phyloP scores from a whole-genome alignment of 805 yeast genomes.

The Tanozyma kutaoensis region DNA sequence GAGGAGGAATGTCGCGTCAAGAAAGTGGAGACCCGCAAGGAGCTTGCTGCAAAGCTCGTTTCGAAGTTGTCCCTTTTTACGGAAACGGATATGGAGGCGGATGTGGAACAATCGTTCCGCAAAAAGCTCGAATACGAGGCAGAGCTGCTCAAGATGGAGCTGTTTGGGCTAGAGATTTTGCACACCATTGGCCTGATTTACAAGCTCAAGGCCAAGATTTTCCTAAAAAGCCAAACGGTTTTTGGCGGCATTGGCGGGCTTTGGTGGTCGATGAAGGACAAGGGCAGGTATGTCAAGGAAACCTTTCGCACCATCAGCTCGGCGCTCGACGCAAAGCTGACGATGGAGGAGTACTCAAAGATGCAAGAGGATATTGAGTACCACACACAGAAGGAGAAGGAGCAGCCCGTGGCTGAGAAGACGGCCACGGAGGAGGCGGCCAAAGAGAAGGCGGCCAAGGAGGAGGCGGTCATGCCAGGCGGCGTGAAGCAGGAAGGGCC shows the following conservation, averaged over 20 bases:
- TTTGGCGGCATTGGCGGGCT: conserved; percentile 52
- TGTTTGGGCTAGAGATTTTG: conserved; percentile 72
- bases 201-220: conserved; percentile 49
- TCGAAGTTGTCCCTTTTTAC: conserved; percentile 29
- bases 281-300: conserved; percentile 61
- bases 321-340: conserved; percentile 68
- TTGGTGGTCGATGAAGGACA: conserved; percentile 59
- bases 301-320: conserved; percentile 58
- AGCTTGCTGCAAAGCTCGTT: conserved; percentile 43
- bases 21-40: conserved; percentile 51
- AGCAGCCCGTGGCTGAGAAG: conserved; percentile 2
- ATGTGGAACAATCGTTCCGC: conserved; percentile 36
- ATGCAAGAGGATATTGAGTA: conserved; percentile 45
- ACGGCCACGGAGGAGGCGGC: conserved; percentile 2
- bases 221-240: conserved; percentile 47
- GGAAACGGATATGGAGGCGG: conserved; percentile 30
- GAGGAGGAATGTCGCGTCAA: conserved; percentile 69
- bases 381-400: conserved; percentile 25
- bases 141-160: conserved; percentile 67
- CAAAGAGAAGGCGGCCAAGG: conserved; percentile 5
- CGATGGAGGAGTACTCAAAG: conserved; percentile 60
- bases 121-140: conserved; percentile 69
- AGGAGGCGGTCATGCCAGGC: conserved; percentile 5
- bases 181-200: conserved; percentile 67
- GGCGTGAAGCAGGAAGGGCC: conserved; percentile 9